These are phyloP conservation scores for Hyphopichia pseudoburtonii DNA, from an alignment of 1,139 yeast genomes.

Conservation along the genomic window DNA sequence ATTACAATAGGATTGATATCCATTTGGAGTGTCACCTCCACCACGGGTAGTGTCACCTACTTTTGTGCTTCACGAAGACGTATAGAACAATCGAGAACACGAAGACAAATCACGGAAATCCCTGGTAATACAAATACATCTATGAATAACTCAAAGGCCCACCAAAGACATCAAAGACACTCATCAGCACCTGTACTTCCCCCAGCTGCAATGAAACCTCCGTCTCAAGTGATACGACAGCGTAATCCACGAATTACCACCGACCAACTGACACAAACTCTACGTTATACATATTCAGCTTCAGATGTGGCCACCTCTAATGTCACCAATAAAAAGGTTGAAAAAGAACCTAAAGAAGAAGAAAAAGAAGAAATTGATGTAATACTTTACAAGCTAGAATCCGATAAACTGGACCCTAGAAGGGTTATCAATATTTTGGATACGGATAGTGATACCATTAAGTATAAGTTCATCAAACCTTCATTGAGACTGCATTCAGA, in stretches of 20 bases:
- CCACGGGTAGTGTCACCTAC: slow-evolving; percentile 5
- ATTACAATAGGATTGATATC: slow-evolving; percentile 4
- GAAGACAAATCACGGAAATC: background rate
- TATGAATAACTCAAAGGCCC: background rate
- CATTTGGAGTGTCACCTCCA: slow-evolving; percentile 4
- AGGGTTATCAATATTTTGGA: slow-evolving; percentile 1
- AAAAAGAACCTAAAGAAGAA: background rate
- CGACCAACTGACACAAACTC: background rate
- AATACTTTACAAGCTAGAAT: background rate
- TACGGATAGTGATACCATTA: background rate
- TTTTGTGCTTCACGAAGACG: slow-evolving; percentile 3
- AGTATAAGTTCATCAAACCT: slow-evolving; percentile 3
- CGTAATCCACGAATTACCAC: background rate
- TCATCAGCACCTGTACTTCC: too few species aligned
- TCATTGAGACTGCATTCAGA: slow-evolving; percentile 1
- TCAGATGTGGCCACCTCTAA: background rate
- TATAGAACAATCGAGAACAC: background rate
- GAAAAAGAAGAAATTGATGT: too few species aligned
- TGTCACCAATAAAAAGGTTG: background rate
- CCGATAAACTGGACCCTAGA: background rate
- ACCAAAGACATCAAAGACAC: background rate
- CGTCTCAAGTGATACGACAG: background rate
- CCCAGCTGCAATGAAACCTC: background rate
- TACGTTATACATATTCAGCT: too few species aligned
- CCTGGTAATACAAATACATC: background rate